Percentiles rank a stretch among this genome's conserved stretches.
These are phyloP conservation scores for Fusarium sp. DNA, from an alignment of 2,329 filamentous ascomycete species.

Conservation along the genomic window DNA sequence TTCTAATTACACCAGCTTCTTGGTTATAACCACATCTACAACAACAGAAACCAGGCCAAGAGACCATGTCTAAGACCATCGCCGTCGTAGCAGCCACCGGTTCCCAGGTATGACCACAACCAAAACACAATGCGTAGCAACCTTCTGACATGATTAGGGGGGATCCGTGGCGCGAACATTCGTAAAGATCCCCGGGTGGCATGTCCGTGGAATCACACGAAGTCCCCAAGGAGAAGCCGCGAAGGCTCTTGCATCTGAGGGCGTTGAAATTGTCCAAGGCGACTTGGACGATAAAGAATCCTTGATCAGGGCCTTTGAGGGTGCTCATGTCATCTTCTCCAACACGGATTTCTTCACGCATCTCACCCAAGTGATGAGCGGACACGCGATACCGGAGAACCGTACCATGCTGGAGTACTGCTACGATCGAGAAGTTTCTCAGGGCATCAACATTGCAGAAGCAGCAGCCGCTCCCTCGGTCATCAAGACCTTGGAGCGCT, in stretches of 20 bases:
- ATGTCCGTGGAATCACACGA: conserved; percentile 29
- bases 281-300: conserved; percentile 15
- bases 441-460: conserved; percentile 3
- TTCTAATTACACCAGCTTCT: too few relatives aligned
- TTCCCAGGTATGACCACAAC: not conserved
- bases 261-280: conserved; percentile 26
- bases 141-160: conserved; percentile 10
- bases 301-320: conserved; percentile 19
- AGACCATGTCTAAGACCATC: conserved; percentile 1
- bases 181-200: conserved; percentile 14
- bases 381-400: not conserved
- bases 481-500: conserved; percentile 14
- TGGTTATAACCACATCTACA: not conserved
- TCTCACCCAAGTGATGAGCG: conserved; percentile 8
- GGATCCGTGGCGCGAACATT: conserved; percentile 25
- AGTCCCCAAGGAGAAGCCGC: not conserved
- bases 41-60: not conserved
- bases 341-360: conserved; percentile 26
- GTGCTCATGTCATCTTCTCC: conserved; percentile 26
- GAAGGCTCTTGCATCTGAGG: conserved; percentile 5
- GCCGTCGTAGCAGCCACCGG: not conserved
- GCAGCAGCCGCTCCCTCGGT: conserved; percentile 18
- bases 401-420: conserved; percentile 1
- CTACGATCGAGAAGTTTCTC: conserved; percentile 21
- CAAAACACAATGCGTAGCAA: not conserved